Evolutionary conservation across 1,139 yeast species (phyloP), one percentile per base, ranked within the genome.

Genomic region (Lodderomyces jiufengensis): DNA sequence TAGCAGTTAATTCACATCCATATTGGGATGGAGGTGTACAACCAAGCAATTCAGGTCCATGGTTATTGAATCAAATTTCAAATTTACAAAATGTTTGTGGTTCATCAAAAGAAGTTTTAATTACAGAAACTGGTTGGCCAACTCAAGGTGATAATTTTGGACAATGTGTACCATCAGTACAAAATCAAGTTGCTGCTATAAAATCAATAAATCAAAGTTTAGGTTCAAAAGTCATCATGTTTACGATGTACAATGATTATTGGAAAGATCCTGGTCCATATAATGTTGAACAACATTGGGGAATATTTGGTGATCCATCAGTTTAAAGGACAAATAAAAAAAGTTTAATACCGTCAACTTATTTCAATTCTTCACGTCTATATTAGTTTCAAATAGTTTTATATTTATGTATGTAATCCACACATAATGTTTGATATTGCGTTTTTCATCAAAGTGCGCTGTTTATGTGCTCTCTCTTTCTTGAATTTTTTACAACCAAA

Each of bases 51-150:
- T 76, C 92, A 25, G 95, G 94, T 55, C 60, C 73, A 15, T 84
- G 88, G 87, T 69, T 83, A 51, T 53, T 76, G 52, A 56, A 66
- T 46, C 88, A 82, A 65, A 80, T 84, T 53, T 69, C 78, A 52
- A 69, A 78, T 59, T 84, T 84, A 51, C 70, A 76, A 62, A 59
- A 73, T 47, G 79, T 79, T 36, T 84, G 92, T 70, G 78, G 77
- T 50, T 73, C 76, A 50, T 50, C 61, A 39, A 81, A 83, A 63
- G 49, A 57, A 27, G 76, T 80, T 36, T 61, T 80, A 49, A 77
- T 83, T 50, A 76, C 84, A 34, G 94, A 84, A 65, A 73, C 87
- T 38, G 94, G 94, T 39, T 84, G 92, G 92, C 94, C 94, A 53
- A 76, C 83, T 32, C 58, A 73, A 51, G 92, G 92, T 59, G 64